phyloP scores from a whole-genome alignment of 129 eudicot species.

The Helichrysum umbraculigerum region DNA sequence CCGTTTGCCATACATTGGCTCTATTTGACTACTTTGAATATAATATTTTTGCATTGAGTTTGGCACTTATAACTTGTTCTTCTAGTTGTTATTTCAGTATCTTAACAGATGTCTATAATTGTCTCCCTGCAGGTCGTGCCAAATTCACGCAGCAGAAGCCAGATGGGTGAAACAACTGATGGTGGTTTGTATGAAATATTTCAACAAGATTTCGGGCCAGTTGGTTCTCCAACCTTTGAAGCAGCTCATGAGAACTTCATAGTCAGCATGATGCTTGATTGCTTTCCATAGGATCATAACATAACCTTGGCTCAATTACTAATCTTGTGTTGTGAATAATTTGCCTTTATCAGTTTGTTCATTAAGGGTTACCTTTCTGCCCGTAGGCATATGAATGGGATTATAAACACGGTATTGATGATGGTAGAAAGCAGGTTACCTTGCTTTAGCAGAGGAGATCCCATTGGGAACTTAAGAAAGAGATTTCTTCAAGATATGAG shows the following conservation, averaged over 20 bases:
- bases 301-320: neutral
- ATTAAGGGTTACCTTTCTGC: constrained; percentile 97
- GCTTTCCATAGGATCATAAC: neutral
- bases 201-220: constrained; percentile 95
- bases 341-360: constrained; percentile 61
- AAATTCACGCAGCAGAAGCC: constrained; percentile 94
- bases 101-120: constrained; percentile 6
- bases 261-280: constrained; percentile 24
- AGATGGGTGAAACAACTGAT: constrained; percentile 98
- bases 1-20: constrained; percentile 7
- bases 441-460: constrained; percentile 98
- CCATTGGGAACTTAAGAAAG: constrained; percentile 91
- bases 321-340: neutral
- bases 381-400: constrained; percentile 90
- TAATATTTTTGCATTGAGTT: neutral
- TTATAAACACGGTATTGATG: constrained; percentile 70
- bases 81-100: neutral
- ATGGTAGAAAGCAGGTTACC: constrained; percentile 96
- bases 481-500: constrained; percentile 98
- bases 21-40: neutral
- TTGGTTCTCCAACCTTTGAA: constrained; percentile 88
- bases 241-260: constrained; percentile 93
- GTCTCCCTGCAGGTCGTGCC: constrained; percentile 79
- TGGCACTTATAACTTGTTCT: neutral
- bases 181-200: constrained; percentile 99